These are phyloP conservation scores for Plasmodium vivax DNA, from an alignment of 169 alveolate species.

Conservation along the genomic window DNA sequence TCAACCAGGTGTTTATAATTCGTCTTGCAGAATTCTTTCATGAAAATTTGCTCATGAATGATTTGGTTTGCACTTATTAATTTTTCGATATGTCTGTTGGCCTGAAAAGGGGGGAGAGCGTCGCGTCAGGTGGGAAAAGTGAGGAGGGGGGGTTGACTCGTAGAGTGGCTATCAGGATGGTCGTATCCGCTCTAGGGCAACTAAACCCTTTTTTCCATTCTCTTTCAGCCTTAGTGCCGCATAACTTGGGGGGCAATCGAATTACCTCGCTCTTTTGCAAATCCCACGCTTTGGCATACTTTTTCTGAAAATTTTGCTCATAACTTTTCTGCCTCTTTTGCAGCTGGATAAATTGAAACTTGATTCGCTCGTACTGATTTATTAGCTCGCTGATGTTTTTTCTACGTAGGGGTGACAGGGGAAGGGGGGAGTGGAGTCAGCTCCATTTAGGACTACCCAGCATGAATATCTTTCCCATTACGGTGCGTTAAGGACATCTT, in stretches of 20 bases:
- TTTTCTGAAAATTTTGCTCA: constrained; percentile 50
- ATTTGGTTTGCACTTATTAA: constrained; percentile 57
- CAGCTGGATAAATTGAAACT: constrained; percentile 51
- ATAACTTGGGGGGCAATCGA: background rate
- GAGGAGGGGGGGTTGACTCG: background rate
- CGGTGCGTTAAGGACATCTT: background rate
- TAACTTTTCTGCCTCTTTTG: constrained; percentile 65
- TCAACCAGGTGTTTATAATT: constrained; percentile 50
- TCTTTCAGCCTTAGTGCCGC: background rate
- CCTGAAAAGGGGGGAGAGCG: constrained; percentile 6
- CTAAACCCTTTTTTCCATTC: background rate
- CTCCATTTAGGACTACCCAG: background rate
- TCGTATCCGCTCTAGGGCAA: background rate
- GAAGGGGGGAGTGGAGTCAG: background rate
- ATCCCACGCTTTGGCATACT: constrained; percentile 61
- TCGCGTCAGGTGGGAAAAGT: background rate
- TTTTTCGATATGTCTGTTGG: constrained; percentile 41
- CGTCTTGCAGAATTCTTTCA: constrained; percentile 29
- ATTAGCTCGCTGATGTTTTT: constrained; percentile 38
- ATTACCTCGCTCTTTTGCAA: constrained; percentile 57
- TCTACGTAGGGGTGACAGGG: background rate
- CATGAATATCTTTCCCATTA: background rate
- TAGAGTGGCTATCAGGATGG: background rate
- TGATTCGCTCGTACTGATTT: constrained; percentile 60
- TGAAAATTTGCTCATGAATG: constrained; percentile 57